A percentile compares a stretch with the other conserved stretches of the same genome.
phyloP scores from a whole-genome alignment of 2,329 filamentous ascomycete species.

The Colletotrichum kahawae region DNA sequence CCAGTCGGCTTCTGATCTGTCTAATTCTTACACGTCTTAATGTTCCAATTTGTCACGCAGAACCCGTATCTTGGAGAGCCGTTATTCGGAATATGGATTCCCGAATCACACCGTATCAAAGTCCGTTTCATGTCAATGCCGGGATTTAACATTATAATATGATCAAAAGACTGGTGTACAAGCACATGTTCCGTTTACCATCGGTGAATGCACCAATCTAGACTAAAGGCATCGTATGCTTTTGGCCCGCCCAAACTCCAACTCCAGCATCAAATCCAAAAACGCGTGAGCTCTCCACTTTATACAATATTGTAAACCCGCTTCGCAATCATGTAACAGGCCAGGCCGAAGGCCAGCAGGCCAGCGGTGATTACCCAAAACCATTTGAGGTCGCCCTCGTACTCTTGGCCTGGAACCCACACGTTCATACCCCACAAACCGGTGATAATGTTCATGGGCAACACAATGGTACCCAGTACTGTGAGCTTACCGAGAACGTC shows the following conservation, averaged over 20 bases:
- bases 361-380: slow-evolving; percentile 78
- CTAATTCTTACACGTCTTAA: no score
- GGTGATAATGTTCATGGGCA: slow-evolving; percentile 99
- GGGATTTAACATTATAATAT: slow-evolving; percentile 1
- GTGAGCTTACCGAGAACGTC: slow-evolving; percentile 95
- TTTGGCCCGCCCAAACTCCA: not conserved
- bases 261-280: not conserved
- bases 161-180: not conserved
- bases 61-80: no score
- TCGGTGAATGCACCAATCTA: slow-evolving; percentile 11
- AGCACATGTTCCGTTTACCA: slow-evolving; percentile 19
- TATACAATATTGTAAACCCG: slow-evolving; percentile 81
- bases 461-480: slow-evolving; percentile 92
- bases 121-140: fast-evolving
- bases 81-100: no score
- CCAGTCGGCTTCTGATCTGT: no score
- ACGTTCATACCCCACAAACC: slow-evolving; percentile 99
- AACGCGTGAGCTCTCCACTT: not conserved
- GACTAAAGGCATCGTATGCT: not conserved
- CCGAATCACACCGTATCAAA: no score
- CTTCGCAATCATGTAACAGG: slow-evolving; percentile 83
- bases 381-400: slow-evolving; percentile 76
- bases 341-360: slow-evolving; percentile 77
- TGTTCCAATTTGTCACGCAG: no score
- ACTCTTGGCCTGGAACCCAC: slow-evolving; percentile 89